phyloP scores from a whole-genome alignment of 306 rosid genomes.

The Amphicarpaea edgeworthii region DNA sequence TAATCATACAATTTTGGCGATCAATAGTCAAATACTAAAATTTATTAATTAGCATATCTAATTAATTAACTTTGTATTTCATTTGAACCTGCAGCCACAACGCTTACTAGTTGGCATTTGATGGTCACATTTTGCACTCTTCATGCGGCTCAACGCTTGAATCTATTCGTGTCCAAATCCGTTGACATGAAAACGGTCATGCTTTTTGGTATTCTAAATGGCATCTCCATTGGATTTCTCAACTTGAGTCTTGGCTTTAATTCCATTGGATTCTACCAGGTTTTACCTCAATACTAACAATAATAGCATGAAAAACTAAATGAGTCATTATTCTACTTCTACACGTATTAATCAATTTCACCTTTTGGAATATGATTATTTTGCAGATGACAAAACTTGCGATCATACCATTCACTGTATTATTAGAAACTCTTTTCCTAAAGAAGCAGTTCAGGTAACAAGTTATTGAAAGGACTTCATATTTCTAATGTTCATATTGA shows the following conservation, averaged over 20 bases:
- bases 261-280: conserved; percentile 99
- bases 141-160: conserved; percentile 82
- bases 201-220: conserved; percentile 92
- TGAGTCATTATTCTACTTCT: conserved; percentile 19
- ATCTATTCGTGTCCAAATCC: conserved; percentile 77
- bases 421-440: conserved; percentile 80
- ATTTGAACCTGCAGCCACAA: conserved; percentile 80
- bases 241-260: conserved; percentile 97
- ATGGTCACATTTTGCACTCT: conserved; percentile 96
- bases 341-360: background rate
- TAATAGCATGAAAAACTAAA: too few species aligned
- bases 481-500: conserved; percentile 10
- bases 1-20: background rate
- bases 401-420: conserved; percentile 93
- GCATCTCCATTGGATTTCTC: conserved; percentile 91
- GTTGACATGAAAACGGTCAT: conserved; percentile 81
- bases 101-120: conserved; percentile 98
- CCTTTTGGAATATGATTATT: conserved; percentile 9
- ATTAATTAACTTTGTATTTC: background rate
- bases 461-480: background rate
- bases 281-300: conserved; percentile 34
- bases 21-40: background rate
- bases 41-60: background rate
- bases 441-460: conserved; percentile 91
- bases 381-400: conserved; percentile 99